Base-by-base conservation (phyloP, 192 early-diverging fungal species). In the Radiomyces spectabilis region DNA sequence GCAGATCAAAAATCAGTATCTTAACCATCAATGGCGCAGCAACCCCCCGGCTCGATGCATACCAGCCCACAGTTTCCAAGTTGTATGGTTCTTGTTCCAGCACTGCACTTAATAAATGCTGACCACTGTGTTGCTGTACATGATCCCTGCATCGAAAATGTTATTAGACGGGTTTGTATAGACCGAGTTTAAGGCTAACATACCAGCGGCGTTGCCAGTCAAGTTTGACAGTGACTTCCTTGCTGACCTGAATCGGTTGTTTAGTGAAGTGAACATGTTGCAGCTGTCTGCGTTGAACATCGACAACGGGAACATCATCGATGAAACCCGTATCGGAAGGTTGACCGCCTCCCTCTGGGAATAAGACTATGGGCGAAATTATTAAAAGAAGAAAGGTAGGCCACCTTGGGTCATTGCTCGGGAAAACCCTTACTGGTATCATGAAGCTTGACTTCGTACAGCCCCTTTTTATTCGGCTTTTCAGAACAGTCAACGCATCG, bases 261-360 rank as follows among this genome's bases (percentile, higher is more conserved):
- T 71, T 65, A 6, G 71, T 77, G 42, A 70, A 71, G 52, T 87
- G 87, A 24, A 87, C 67, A 47, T 78, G 75, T 16, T 72, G 72
- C 31, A 87, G 56, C 1, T 83, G 81, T 7, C 73, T 52, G 13
- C 87, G 74, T 18, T 75, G 63, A 9, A 82, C 83, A 25, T 83
- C 69, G 43, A 69, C 53, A 1, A 90, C 79, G 19, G 68, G 41
- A 13, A 81, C 50, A n/a, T 65, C 66, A 26, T 65, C 67, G 41
- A 85, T 74, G 1, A 24, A 70, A 4, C 87, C 87, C 5, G 71
- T 73, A 33, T 90, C 87, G 35, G 64, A 55, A 16, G 81, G 80
- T 53, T 90, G 87, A 16, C 87, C 87, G 6, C 87, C 87, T 7
- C 87, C 87, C 40, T 82, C 80, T n/a, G 87, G 87, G 51, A 90